phyloP scores from a whole-genome alignment of 352 stramenopile species.

The Phytophthora litchii region DNA sequence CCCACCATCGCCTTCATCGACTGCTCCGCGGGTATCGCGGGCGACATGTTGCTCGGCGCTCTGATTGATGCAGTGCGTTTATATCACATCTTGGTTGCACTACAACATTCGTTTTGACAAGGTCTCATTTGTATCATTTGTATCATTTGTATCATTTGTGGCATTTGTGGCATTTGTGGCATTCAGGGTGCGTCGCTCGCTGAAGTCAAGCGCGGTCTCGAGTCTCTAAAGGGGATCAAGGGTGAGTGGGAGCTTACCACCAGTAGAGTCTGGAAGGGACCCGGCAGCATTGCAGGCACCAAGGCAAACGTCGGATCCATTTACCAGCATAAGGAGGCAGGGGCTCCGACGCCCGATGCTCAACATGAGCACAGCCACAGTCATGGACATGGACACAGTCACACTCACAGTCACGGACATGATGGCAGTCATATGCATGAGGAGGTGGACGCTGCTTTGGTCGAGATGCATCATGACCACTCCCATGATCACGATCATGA shows the following conservation, averaged over 20 bases:
- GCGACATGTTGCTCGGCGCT: conserved; percentile 91
- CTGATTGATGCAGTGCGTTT: conserved; percentile 84
- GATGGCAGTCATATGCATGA: conserved; percentile 26
- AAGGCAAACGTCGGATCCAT: conserved; percentile 90
- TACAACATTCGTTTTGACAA: neutral
- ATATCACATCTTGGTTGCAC: neutral
- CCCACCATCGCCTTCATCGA: conserved; percentile 75
- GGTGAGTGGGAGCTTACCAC: conserved; percentile 89
- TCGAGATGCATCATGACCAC: conserved; percentile 33
- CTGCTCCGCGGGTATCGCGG: conserved; percentile 89
- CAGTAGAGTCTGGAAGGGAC: conserved; percentile 79
- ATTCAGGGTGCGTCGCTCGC: conserved; percentile 64
- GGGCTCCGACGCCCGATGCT: conserved; percentile 30
- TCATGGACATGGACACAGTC: conserved; percentile 28
- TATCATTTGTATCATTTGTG: conserved; percentile 13
- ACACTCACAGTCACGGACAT: conserved; percentile 37
- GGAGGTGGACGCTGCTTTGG: conserved; percentile 3
- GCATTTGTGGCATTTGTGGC: conserved; percentile 4
- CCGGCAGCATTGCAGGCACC: conserved; percentile 88
- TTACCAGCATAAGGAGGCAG: conserved; percentile 77
- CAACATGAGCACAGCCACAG: conserved; percentile 25
- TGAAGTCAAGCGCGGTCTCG: conserved; percentile 59
- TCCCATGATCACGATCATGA: conserved; percentile 34
- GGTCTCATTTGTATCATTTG: conserved; percentile 16
- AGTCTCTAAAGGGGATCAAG: conserved; percentile 64